phyloP scores from a whole-genome alignment of 805 yeast species.

The Zygotorulaspora florentina region DNA sequence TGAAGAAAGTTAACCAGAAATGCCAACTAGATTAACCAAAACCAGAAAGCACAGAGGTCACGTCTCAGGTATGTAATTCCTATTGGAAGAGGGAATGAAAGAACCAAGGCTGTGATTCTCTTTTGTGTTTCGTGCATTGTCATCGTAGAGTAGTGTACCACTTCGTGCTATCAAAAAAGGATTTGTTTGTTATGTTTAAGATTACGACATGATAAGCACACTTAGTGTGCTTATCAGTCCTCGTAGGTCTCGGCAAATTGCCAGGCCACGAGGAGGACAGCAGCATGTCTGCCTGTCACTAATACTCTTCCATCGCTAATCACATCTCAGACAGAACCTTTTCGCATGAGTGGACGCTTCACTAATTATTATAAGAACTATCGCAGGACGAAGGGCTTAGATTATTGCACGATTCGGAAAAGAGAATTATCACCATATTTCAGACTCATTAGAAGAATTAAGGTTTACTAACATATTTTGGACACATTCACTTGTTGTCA shows the following conservation, averaged over 20 bases:
- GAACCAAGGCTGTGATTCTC: constrained; percentile 38
- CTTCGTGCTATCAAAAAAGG: neutral
- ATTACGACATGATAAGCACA: neutral
- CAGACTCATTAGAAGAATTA: neutral
- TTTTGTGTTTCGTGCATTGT: constrained; percentile 13
- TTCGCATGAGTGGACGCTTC: neutral
- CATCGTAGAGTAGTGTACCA: neutral
- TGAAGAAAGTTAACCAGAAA: constrained; percentile 37
- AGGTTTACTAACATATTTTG: constrained; percentile 14
- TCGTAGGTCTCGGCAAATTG: too few relatives aligned
- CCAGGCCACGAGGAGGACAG: neutral
- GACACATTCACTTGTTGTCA: neutral
- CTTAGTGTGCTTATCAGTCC: neutral
- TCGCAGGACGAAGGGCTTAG: too few relatives aligned
- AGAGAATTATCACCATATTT: constrained; percentile 6
- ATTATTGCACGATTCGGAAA: constrained; percentile 11
- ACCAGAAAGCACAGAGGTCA: constrained; percentile 99
- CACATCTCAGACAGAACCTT: neutral
- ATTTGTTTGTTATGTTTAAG: neutral
- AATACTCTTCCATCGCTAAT: neutral
- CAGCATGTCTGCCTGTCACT: neutral
- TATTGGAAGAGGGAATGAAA: constrained; percentile 39
- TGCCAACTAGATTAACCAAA: constrained; percentile 99
- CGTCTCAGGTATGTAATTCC: constrained; percentile 88
- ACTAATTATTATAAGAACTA: too few relatives aligned